Evolutionary conservation across 805 yeast genomes (phyloP), one percentile per base, ranked within the genome.

Genomic region (Ogataea chonburiensis): DNA sequence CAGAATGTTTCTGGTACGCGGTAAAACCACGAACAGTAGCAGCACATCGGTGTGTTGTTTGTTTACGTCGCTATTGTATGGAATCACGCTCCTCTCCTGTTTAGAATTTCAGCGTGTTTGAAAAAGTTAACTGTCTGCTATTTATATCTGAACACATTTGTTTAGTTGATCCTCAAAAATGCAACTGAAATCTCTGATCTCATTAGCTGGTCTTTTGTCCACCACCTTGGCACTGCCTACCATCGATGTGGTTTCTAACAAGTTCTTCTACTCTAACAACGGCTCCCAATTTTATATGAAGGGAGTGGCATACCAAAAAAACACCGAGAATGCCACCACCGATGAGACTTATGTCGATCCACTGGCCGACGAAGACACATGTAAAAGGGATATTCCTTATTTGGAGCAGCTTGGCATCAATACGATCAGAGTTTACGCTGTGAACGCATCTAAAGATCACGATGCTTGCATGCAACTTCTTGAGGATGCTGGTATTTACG

Each of bases 281-380:
- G 91, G 88, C 8, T 73, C 83, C 27, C 95, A 86, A 64, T 89
- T 89, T 64, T 89, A 79, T 63, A 74, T 89, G 54, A 81, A 78
- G 54, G 97, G 97, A 48, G 74, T 87, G 34, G 95, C 95, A 0
- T 87, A 88, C 63, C 96, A 88, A 64, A 79, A 81, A 28, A 74
- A 79, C 48, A 70, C 79, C 10, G 73, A 75, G 34, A 68, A 67
- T 53, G 52, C 52, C 50, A 57, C 53, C 17, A 32, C 45, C 2
- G 50, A 41, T 39, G 58, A 49, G 1, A 49, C 58, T 9, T 73
- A 67, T 45, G 70, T 75, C 30, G 97, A 91, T 62, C 95, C 97
- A 1, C 68, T 91, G 52, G 83, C 87, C 4, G 85, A 86, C 54
- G 65, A 70, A 9, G 64, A 58, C 3, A 66, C 80, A 3, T 91